These are phyloP conservation scores for Acarospora socialis DNA, from an alignment of 2,329 filamentous ascomycete species.

Conservation along the genomic window DNA sequence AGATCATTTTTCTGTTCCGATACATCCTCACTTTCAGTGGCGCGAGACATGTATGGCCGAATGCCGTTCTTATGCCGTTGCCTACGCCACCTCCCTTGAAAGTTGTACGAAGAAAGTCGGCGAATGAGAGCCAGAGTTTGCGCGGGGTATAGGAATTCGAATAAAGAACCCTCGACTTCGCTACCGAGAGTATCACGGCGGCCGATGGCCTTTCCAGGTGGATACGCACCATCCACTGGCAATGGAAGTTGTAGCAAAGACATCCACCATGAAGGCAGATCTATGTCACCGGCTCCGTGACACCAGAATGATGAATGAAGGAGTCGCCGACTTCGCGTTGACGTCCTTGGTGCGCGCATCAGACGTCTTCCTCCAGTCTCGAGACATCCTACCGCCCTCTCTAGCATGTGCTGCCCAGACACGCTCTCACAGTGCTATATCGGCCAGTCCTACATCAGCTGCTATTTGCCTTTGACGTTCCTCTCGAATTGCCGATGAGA, in stretches of 20 bases:
- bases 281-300: conserved; percentile 36
- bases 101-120: too few species aligned
- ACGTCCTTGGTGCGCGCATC: conserved; percentile 26
- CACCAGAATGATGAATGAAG: conserved; percentile 43
- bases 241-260: conserved; percentile 8
- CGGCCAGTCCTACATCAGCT: too few species aligned
- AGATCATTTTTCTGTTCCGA: too few species aligned
- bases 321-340: conserved; percentile 25
- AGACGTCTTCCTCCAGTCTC: conserved; percentile 40
- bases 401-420: conserved; percentile 36
- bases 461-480: too few species aligned
- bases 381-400: conserved; percentile 45
- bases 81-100: conserved; percentile 3
- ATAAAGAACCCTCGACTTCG: conserved; percentile 14
- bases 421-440: too few species aligned
- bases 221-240: not conserved
- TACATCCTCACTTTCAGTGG: too few species aligned
- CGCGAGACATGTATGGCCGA: too few species aligned
- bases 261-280: conserved; percentile 17
- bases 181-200: conserved; percentile 5
- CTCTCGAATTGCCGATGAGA: too few species aligned
- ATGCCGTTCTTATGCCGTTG: conserved; percentile 7
- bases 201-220: not conserved
- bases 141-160: conserved; percentile 29
- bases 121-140: conserved; percentile 23